Percentiles rank a stretch among this genome's conserved stretches.
phyloP scores from a whole-genome alignment of 2,329 filamentous ascomycete species.

The Triangularia verruculosa region DNA sequence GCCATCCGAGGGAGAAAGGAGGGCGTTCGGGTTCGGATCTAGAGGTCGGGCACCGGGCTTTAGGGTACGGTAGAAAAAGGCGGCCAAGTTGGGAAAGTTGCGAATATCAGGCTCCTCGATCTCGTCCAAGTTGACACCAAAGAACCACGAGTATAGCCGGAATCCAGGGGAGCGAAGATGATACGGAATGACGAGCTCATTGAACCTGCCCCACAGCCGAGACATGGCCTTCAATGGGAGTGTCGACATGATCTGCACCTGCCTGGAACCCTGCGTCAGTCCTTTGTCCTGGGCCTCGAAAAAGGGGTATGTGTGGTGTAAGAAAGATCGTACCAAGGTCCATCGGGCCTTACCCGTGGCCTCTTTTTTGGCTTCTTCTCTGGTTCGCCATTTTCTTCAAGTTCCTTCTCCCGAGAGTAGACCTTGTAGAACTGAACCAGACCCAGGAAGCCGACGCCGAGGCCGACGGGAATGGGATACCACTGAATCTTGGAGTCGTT shows the following conservation, averaged over 20 bases:
- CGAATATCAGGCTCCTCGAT: conserved; percentile 85
- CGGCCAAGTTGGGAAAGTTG: conserved; percentile 84
- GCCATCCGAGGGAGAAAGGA: conserved; percentile 88
- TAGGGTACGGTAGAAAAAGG: conserved; percentile 94
- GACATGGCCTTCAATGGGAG: conserved; percentile 88
- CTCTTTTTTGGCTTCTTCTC: conserved; percentile 48
- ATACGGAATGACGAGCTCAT: conserved; percentile 84
- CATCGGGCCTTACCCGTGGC: conserved; percentile 70
- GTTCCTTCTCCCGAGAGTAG: conserved; percentile 53
- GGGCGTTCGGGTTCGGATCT: conserved; percentile 73
- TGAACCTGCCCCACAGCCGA: conserved; percentile 85
- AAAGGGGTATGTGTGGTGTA: not conserved
- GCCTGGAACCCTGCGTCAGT: conserved; percentile 45
- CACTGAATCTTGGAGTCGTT: conserved; percentile 66
- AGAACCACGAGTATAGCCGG: conserved; percentile 84
- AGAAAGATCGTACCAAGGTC: conserved; percentile 64
- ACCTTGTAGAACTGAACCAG: conserved; percentile 81
- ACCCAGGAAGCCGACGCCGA: conserved; percentile 82
- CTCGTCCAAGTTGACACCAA: conserved; percentile 88
- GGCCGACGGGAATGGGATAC: conserved; percentile 84
- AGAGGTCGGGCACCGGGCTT: conserved; percentile 86
- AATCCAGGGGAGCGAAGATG: conserved; percentile 86
- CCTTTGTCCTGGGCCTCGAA: not conserved
- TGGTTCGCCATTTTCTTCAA: conserved; percentile 41
- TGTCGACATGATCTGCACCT: conserved; percentile 91